Conservation (phyloP, 1,139 yeast genomes). For the Barnettozyma hawaiiensis region DNA sequence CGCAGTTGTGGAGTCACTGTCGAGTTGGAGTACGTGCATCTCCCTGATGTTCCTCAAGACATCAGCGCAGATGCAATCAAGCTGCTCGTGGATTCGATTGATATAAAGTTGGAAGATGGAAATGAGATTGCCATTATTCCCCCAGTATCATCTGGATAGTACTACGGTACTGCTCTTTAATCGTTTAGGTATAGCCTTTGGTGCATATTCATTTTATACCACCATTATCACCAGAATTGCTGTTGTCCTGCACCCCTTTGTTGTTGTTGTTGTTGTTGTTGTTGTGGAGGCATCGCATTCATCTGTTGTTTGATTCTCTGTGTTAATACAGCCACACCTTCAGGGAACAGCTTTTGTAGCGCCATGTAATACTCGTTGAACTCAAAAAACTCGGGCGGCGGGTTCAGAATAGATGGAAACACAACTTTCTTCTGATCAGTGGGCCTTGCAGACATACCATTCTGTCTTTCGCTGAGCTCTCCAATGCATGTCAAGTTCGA, state of each 20-base stretch:
- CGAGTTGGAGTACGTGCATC: constrained; percentile 16
- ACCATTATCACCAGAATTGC: neutral
- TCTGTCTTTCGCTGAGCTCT: constrained; percentile 24
- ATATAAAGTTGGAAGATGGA: neutral
- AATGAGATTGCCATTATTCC: constrained; percentile 22
- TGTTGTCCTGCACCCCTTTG: neutral
- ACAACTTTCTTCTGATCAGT: constrained; percentile 13
- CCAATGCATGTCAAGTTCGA: constrained; percentile 27
- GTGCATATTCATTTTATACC: no score
- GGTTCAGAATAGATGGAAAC: constrained; percentile 22
- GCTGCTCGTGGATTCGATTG: neutral
- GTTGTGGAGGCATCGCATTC: constrained; percentile 9
- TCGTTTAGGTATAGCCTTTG: no score
- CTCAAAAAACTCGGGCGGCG: constrained; percentile 24
- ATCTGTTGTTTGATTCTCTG: constrained; percentile 13
- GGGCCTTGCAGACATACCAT: constrained; percentile 6
- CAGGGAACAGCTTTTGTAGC: constrained; percentile 24
- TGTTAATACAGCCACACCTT: constrained; percentile 20
- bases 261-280: constrained; percentile 8
- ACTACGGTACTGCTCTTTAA: no score
- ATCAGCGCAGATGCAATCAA: neutral
- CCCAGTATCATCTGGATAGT: constrained; percentile 19
- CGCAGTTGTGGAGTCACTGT: constrained; percentile 18
- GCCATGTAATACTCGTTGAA: constrained; percentile 22
- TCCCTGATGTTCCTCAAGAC: neutral